Percentiles rank a stretch among this genome's conserved stretches.
Conservation (phyloP, 2,329 filamentous ascomycete genomes). For the Lasiodiplodia hormozganensis region DNA sequence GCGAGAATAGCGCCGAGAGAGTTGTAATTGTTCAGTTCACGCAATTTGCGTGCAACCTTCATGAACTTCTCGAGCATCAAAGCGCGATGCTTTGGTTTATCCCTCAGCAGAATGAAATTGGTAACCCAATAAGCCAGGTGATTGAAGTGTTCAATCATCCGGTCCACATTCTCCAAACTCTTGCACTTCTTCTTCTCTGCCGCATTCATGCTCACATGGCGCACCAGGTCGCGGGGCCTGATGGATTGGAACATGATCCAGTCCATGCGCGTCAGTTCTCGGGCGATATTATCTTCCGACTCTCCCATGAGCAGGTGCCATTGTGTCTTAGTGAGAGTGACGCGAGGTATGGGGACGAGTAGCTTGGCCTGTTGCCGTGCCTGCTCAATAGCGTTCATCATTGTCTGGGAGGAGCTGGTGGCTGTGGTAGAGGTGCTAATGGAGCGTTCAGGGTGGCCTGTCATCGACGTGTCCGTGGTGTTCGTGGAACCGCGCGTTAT, state of each 20-base stretch:
- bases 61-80: constrained; percentile 95
- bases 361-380: constrained; percentile 79
- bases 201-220: constrained; percentile 80
- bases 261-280: constrained; percentile 92
- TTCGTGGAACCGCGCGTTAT: constrained; percentile 9
- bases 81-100: constrained; percentile 94
- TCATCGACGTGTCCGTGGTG: constrained; percentile 2
- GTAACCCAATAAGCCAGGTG: constrained; percentile 64
- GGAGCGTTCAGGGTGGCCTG: constrained; percentile 22
- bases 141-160: constrained; percentile 86
- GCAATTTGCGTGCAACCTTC: constrained; percentile 81
- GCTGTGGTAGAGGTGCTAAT: constrained; percentile 33
- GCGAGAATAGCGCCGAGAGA: constrained; percentile 92
- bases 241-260: constrained; percentile 99
- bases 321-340: constrained; percentile 80
- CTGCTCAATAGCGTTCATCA: constrained; percentile 73
- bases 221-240: constrained; percentile 87
- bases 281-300: constrained; percentile 82
- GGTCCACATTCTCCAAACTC: constrained; percentile 84
- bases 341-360: constrained; percentile 72
- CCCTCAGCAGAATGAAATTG: constrained; percentile 73
- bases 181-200: constrained; percentile 77
- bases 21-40: constrained; percentile 96
- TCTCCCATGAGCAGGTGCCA: constrained; percentile 92
- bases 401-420: constrained; percentile 51